Percentiles rank a stretch among this genome's conserved stretches.
Conservation (phyloP, 306 rosid genomes). For the Quercus engelmannii region DNA sequence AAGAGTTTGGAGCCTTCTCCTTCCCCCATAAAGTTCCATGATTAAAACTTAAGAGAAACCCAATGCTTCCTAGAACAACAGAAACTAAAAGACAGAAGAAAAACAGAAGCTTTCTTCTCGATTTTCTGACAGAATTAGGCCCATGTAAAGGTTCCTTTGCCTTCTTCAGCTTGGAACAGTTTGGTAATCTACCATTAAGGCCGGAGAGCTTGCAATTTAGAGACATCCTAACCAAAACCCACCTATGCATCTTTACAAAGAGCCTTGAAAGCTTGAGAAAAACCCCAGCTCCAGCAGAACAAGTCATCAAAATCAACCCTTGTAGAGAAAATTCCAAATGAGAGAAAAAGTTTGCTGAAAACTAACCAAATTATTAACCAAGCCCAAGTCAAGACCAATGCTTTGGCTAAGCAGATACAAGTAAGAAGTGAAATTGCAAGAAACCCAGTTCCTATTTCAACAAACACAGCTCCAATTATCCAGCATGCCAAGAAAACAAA, state of each 20-base stretch:
- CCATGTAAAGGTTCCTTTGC: slow-evolving; percentile 50
- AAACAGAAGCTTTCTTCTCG: slow-evolving; percentile 45
- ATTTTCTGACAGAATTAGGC: slow-evolving; percentile 43
- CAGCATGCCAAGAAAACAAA: slow-evolving; percentile 20
- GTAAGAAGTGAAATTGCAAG: slow-evolving; percentile 30
- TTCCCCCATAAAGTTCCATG: slow-evolving; percentile 28
- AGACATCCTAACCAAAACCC: slow-evolving; percentile 57
- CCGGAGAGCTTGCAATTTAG: slow-evolving; percentile 56
- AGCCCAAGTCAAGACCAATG: slow-evolving; percentile 29
- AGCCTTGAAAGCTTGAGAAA: slow-evolving; percentile 30
- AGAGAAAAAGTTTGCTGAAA: slow-evolving; percentile 18
- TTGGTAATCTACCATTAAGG: slow-evolving; percentile 55
- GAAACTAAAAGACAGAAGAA: slow-evolving; percentile 45
- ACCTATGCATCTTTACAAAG: slow-evolving; percentile 28
- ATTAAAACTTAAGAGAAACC: slow-evolving; percentile 43
- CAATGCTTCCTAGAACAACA: slow-evolving; percentile 36
- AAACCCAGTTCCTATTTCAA: slow-evolving; percentile 32
- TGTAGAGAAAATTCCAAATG: slow-evolving; percentile 22
- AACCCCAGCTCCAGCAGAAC: slow-evolving; percentile 35
- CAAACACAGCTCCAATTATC: slow-evolving; percentile 19
- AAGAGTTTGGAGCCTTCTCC: slow-evolving; percentile 31
- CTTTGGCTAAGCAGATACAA: slow-evolving; percentile 26
- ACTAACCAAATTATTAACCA: slow-evolving; percentile 18
- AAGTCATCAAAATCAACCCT: slow-evolving; percentile 37
- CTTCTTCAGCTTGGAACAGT: slow-evolving; percentile 49